Evolutionary conservation across 805 yeast genomes (phyloP).

Genomic region (Starmera dryadoides): DNA sequence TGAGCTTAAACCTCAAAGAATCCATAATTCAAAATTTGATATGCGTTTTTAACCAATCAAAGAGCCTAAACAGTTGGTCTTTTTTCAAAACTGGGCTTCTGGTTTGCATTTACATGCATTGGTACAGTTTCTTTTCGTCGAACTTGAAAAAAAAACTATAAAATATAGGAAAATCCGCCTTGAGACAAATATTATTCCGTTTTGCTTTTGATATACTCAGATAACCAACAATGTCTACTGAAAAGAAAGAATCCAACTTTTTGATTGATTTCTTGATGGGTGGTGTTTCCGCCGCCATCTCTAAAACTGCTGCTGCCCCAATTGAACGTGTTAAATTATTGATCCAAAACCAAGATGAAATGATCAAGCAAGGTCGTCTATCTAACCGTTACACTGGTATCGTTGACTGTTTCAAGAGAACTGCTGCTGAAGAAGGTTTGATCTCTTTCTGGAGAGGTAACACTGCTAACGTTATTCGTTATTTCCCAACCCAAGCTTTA

Average conservation of each 20-base stretch:
- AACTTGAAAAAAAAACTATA: neutral
- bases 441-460: constrained; percentile 98
- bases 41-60: neutral
- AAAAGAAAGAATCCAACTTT: constrained; percentile 38
- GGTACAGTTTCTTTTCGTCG: neutral
- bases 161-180: neutral
- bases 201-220: neutral
- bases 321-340: constrained; percentile 94
- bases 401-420: constrained; percentile 88
- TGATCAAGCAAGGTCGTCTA: constrained; percentile 96
- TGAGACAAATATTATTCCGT: neutral
- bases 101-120: no score
- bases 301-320: constrained; percentile 97
- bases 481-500: constrained; percentile 99
- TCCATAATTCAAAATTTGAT: no score
- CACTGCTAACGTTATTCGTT: constrained; percentile 98
- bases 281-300: constrained; percentile 98
- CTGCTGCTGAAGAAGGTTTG: constrained; percentile 89
- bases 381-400: constrained; percentile 85
- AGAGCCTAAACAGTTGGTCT: neutral
- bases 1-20: no score
- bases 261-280: constrained; percentile 83
- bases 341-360: constrained; percentile 97
- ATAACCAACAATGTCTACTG: constrained; percentile 15
- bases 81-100: neutral